A percentile compares a stretch with the other conserved stretches of the same genome.
These are phyloP conservation scores for Phytophthora sojae DNA, from an alignment of 352 stramenopile species.

Conservation along the genomic window DNA sequence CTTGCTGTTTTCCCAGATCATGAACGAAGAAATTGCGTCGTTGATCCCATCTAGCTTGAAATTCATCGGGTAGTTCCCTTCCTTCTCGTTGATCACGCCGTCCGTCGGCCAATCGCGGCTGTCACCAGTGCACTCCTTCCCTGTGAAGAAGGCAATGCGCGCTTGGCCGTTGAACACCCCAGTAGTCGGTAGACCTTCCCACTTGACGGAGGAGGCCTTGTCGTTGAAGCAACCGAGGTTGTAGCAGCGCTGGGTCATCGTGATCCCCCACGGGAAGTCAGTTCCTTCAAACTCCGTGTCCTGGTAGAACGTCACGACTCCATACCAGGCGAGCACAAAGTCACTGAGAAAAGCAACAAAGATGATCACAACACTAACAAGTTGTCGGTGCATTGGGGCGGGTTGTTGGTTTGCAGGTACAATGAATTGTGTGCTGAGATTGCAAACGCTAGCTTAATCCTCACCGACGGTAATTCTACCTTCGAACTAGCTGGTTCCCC, in stretches of 20 bases:
- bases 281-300: too few species aligned
- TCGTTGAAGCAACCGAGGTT: constrained; percentile 37
- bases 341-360: background rate
- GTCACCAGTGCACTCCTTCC: constrained; percentile 6
- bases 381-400: background rate
- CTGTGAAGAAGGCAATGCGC: constrained; percentile 6
- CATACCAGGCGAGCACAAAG: background rate
- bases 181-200: constrained; percentile 15
- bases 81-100: background rate
- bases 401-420: background rate
- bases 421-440: background rate
- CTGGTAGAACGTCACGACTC: background rate
- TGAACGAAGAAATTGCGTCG: background rate
- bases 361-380: background rate
- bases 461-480: background rate
- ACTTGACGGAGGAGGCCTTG: constrained; percentile 36
- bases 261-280: constrained; percentile 15
- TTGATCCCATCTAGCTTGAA: background rate
- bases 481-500: constrained; percentile 20
- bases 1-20: background rate
- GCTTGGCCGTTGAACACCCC: constrained; percentile 19
- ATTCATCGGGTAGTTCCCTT: background rate
- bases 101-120: constrained; percentile 22
- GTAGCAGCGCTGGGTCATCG: constrained; percentile 27
- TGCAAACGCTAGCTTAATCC: background rate